A percentile compares a stretch with the other conserved stretches of the same genome.
These are phyloP conservation scores for Cladophialophora chaetospira DNA, from an alignment of 2,329 filamentous ascomycete species.

Conservation along the genomic window DNA sequence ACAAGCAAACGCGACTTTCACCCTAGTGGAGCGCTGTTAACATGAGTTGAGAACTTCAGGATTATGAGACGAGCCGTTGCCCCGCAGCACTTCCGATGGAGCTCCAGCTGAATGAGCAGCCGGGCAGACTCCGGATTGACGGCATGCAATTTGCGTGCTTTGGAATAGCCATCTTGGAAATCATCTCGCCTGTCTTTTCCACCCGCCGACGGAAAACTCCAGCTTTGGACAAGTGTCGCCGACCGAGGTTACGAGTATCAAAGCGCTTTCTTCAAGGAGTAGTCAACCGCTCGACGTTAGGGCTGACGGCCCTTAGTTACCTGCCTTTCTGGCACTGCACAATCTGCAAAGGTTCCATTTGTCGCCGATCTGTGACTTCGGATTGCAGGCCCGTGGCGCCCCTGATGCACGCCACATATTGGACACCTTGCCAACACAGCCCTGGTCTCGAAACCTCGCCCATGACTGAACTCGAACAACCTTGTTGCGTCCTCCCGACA, in stretches of 20 bases:
- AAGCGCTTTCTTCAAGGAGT: too few species aligned
- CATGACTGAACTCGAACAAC: neutral
- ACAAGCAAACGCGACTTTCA: neutral
- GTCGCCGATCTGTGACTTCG: neutral
- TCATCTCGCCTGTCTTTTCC: neutral
- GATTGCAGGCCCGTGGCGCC: neutral
- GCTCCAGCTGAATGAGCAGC: neutral
- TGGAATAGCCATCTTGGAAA: neutral
- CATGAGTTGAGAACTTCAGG: neutral
- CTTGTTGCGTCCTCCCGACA: neutral
- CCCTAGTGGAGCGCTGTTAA: neutral
- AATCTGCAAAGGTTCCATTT: neutral
- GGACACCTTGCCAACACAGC: too few species aligned
- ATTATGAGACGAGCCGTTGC: neutral
- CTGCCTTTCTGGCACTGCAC: neutral
- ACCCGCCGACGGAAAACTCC: neutral
- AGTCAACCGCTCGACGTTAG: neutral
- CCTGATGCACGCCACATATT: neutral
- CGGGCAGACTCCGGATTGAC: constrained; percentile 6
- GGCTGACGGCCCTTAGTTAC: neutral
- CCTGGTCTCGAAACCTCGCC: too few species aligned
- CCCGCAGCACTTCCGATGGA: neutral
- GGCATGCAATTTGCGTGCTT: constrained; percentile 1
- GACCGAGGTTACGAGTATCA: neutral
- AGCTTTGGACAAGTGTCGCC: neutral